These are phyloP conservation scores for Trametes meyenii DNA, from an alignment of 768 basidiomycete species.

Conservation along the genomic window DNA sequence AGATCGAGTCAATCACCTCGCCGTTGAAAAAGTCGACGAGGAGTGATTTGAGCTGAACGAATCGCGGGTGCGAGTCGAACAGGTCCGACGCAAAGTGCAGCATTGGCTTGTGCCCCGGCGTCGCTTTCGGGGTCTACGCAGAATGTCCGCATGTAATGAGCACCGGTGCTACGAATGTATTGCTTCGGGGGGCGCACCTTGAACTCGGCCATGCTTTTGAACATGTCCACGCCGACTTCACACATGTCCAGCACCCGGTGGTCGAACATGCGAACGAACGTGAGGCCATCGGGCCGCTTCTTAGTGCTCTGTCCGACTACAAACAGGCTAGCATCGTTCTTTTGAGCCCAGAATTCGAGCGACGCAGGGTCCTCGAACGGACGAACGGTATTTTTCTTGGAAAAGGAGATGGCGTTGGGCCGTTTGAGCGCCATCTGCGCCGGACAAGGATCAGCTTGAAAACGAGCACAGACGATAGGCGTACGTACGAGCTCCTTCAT, in stretches of 20 bases:
- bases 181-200: slow-evolving; percentile 58
- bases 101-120: slow-evolving; percentile 86
- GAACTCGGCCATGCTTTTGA: slow-evolving; percentile 77
- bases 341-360: slow-evolving; percentile 89
- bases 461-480: slow-evolving; percentile 51
- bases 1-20: slow-evolving; percentile 81
- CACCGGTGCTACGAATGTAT: background rate
- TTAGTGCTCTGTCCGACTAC: slow-evolving; percentile 90
- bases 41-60: slow-evolving; percentile 88
- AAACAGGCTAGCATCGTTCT: slow-evolving; percentile 95
- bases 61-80: slow-evolving; percentile 93
- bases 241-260: slow-evolving; percentile 90
- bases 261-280: slow-evolving; percentile 87
- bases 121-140: slow-evolving; percentile 79
- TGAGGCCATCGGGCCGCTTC: slow-evolving; percentile 88
- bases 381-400: slow-evolving; percentile 87
- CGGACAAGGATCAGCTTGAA: slow-evolving; percentile 33
- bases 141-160: background rate
- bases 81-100: slow-evolving; percentile 96
- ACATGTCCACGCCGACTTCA: slow-evolving; percentile 87
- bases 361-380: slow-evolving; percentile 88
- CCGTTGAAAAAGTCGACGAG: slow-evolving; percentile 91
- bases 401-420: slow-evolving; percentile 88
- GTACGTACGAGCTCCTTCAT: slow-evolving; percentile 87
- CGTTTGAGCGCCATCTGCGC: slow-evolving; percentile 90